Conservation (phyloP, 2,329 filamentous ascomycete genomes). For the Hypoxylon rubiginosum region DNA sequence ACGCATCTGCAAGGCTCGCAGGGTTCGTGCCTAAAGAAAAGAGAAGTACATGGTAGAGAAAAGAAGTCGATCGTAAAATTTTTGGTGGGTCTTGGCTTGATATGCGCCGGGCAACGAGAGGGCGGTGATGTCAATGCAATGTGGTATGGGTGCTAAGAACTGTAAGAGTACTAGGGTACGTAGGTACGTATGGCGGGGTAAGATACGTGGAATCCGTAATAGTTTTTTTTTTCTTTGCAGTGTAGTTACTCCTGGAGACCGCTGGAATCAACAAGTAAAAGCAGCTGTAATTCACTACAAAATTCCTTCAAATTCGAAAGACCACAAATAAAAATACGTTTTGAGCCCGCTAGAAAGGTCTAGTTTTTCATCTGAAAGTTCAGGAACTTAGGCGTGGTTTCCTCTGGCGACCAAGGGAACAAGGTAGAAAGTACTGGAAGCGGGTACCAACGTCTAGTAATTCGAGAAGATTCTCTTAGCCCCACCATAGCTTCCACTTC, state of each 20-base stretch:
- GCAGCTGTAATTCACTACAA: too few relatives aligned
- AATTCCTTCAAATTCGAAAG: neutral
- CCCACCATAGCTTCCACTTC: slow-evolving; percentile 41
- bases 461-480: slow-evolving; percentile 42
- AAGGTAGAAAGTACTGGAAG: slow-evolving; percentile 42
- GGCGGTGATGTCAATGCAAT: slow-evolving; percentile 40
- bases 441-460: slow-evolving; percentile 40
- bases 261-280: neutral
- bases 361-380: slow-evolving; percentile 23
- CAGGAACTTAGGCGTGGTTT: slow-evolving; percentile 28
- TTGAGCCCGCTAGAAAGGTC: slow-evolving; percentile 3
- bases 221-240: neutral
- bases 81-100: slow-evolving; percentile 30
- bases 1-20: slow-evolving; percentile 4
- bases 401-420: slow-evolving; percentile 6
- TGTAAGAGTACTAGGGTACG: too few relatives aligned
- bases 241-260: neutral
- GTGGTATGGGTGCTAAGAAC: slow-evolving; percentile 19
- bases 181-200: neutral
- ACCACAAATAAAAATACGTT: neutral
- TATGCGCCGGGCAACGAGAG: slow-evolving; percentile 27
- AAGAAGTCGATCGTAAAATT: slow-evolving; percentile 13
- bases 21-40: slow-evolving; percentile 24
- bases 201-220: slow-evolving; percentile 4
- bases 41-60: slow-evolving; percentile 22